Percentiles rank a stretch among this genome's conserved stretches.
phyloP scores from a whole-genome alignment of 306 rosid species.

The Vicia sativa region DNA sequence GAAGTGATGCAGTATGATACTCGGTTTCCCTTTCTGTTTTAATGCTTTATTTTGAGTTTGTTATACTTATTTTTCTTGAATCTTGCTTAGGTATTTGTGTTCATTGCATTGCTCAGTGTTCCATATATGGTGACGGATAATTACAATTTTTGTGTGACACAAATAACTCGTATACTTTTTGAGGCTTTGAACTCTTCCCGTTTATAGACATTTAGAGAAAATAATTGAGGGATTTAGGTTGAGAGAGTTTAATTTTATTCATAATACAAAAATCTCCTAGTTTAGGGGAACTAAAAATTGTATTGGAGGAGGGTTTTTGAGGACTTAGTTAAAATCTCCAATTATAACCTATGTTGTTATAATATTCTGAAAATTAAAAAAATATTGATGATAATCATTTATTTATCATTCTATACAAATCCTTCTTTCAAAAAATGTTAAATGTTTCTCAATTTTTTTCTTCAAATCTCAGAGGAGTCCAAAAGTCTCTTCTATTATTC shows the following conservation, averaged over 20 bases:
- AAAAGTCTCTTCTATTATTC: background rate
- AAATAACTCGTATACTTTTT: slow-evolving; percentile 10
- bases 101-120: slow-evolving; percentile 29
- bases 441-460: too few species aligned
- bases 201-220: slow-evolving; percentile 14
- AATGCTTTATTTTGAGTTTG: slow-evolving; percentile 18
- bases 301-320: too few species aligned
- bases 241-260: too few species aligned
- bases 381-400: too few species aligned
- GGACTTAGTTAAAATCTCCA: too few species aligned
- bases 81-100: slow-evolving; percentile 4
- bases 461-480: slow-evolving; percentile 13
- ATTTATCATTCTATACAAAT: too few species aligned
- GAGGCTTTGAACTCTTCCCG: slow-evolving; percentile 18
- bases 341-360: too few species aligned
- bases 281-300: too few species aligned
- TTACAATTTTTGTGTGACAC: background rate
- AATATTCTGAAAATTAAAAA: too few species aligned
- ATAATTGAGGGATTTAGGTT: too few species aligned
- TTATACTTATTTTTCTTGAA: slow-evolving; percentile 12
- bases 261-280: too few species aligned
- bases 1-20: slow-evolving; percentile 76
- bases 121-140: slow-evolving; percentile 7
- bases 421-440: too few species aligned
- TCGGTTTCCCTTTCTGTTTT: slow-evolving; percentile 36